Evolutionary conservation across 192 early-diverging fungal genomes (phyloP), one percentile per base, ranked within the genome.

Genomic region (Pilaira anomala): DNA sequence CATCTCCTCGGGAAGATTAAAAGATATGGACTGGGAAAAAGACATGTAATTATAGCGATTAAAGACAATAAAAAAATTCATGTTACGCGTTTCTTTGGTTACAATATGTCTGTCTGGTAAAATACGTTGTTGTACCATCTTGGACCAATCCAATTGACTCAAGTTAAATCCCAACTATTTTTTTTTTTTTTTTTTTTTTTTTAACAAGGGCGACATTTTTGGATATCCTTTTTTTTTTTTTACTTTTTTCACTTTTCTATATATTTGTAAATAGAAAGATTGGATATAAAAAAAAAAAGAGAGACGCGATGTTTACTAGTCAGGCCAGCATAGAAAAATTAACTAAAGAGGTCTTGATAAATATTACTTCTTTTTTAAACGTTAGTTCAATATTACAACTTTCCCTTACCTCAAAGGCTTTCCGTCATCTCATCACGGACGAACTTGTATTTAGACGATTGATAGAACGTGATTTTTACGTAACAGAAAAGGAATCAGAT

Each of bases 341-440:
- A 26, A 59, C 71, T 18, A 59, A 46, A 33, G 71, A 73, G 26
- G 26, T 67, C n/a, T 36, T 73, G n/a, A 29, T 73, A 14, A 11
- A 63, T 36, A 28, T 73, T 51, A 46, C 71, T 19, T 36, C 33
- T 8, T 58, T 56, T n/a, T 40, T 73, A 5, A 60, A 73, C 29
- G 44, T 63, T 13, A 29, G 21, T n/a, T 52, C 65, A 19, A 28
- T 73, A 7, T 24, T 73, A 18, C 26, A 55, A 0, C 39, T 73
- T 22, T 44, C 51, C 3, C 7, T 49, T 7, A 53, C 65, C 0
- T 60, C 51, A 16, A 73, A 67, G 56, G 21, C 24, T 5, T 46
- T 67, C 7, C 13, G 33, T 11, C 16, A 21, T 25, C 24, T 73
- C 6, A 24, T 67, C 3, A 58, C 41, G 14, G 65, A 73, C 36